Conservation (phyloP, 2,329 filamentous ascomycete species). For the Xylaria hypoxylon region DNA sequence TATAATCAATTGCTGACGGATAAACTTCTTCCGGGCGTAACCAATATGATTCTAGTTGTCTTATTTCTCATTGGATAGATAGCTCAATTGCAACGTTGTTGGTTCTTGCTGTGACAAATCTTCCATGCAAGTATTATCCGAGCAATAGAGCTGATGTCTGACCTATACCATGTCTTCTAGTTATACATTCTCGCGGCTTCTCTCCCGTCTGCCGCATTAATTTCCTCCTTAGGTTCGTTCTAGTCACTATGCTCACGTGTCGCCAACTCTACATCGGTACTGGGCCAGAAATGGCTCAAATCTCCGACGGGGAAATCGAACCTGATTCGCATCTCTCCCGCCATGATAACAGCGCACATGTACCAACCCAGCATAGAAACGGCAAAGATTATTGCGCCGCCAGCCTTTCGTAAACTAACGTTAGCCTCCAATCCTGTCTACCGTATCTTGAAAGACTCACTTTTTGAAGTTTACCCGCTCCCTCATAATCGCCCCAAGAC, state of each 20-base stretch:
- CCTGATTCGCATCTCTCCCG: constrained; percentile 63
- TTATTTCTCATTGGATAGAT: too few species aligned
- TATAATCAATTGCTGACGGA: too few species aligned
- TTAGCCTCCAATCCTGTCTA: neutral
- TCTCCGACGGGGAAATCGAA: constrained; percentile 63
- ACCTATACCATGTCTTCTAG: neutral
- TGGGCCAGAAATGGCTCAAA: constrained; percentile 62
- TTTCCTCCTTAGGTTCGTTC: neutral
- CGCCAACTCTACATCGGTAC: constrained; percentile 51
- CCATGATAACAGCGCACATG: constrained; percentile 65
- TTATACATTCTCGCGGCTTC: constrained; percentile 1
- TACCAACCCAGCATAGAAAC: constrained; percentile 63
- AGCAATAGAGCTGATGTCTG: neutral
- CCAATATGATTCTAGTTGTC: too few species aligned
- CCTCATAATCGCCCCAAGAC: constrained; percentile 56
- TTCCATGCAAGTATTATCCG: neutral
- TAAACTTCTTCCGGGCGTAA: too few species aligned
- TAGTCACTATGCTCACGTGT: constrained; percentile 41
- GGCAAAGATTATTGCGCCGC: constrained; percentile 58
- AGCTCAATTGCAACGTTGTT: too few species aligned
- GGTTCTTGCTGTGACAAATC: too few species aligned
- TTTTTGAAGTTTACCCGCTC: constrained; percentile 58
- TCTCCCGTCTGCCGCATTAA: neutral
- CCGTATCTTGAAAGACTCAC: constrained; percentile 47
- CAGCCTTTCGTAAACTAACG: constrained; percentile 45